Percentiles rank a stretch among this genome's conserved stretches.
phyloP scores from a whole-genome alignment of 1,284 basidiomycete species.

The Schizophyllum amplum region DNA sequence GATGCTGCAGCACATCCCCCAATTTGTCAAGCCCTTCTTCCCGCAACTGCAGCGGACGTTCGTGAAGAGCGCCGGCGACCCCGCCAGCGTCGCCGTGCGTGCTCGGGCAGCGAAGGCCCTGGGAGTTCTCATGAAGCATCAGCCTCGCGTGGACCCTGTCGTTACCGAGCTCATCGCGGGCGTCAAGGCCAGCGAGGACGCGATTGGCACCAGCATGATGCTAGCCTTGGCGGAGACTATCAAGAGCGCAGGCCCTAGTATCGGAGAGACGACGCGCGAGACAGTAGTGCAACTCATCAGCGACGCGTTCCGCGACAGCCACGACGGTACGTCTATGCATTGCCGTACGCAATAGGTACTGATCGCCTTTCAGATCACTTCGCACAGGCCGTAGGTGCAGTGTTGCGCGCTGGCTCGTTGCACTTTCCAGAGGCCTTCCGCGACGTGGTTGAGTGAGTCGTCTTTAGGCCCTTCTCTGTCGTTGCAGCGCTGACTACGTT shows the following conservation, averaged over 20 bases:
- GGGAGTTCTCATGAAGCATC: slow-evolving; percentile 88
- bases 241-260: slow-evolving; percentile 61
- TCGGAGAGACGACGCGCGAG: slow-evolving; percentile 71
- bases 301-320: slow-evolving; percentile 71
- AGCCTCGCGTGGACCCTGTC: slow-evolving; percentile 80
- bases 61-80: slow-evolving; percentile 87
- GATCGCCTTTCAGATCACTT: slow-evolving; percentile 52
- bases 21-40: slow-evolving; percentile 96
- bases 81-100: slow-evolving; percentile 76
- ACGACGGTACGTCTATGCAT: slow-evolving; percentile 53
- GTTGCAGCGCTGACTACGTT: slow-evolving; percentile 4
- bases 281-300: slow-evolving; percentile 67
- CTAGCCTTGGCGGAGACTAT: slow-evolving; percentile 77
- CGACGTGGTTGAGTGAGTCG: slow-evolving; percentile 32
- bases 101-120: slow-evolving; percentile 78
- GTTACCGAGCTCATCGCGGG: slow-evolving; percentile 81
- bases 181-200: slow-evolving; percentile 61
- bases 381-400: slow-evolving; percentile 56
- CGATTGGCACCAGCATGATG: slow-evolving; percentile 69
- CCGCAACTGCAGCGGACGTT: slow-evolving; percentile 97
- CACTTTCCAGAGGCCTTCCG: slow-evolving; percentile 64
- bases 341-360: slow-evolving; percentile 2
- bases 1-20: slow-evolving; percentile 79
- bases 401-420: slow-evolving; percentile 62
- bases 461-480: slow-evolving; percentile 2